Base-by-base conservation (phyloP, 1,284 basidiomycete species). In the Ganoderma boninense region DNA sequence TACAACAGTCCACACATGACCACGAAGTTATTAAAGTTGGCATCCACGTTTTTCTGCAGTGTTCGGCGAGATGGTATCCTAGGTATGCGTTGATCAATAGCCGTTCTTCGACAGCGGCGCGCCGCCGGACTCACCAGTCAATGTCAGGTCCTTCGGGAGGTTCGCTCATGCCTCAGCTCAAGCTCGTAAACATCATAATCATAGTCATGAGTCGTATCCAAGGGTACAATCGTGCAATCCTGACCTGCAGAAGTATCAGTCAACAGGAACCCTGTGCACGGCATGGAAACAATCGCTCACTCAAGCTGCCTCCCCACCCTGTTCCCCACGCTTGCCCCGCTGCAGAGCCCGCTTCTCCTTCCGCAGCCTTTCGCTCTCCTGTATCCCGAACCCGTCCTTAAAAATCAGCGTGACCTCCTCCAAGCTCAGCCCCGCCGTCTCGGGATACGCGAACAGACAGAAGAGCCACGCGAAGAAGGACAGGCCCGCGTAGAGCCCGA, bases 401-500 rank as follows among this genome's bases (percentile, higher is more conserved):
- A 92, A 92, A 64, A 92, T 83, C 80, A 85, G 81, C 76, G 82
- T 83, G 32, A 95, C 92, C 80, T 95, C 93, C 77, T 95, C 94
- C 71, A 95, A 83, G 75, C 90, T 91, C 65, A 95, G 80, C 18
- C 91, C 92, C 46, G 86, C 90, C 26, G 92, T 94, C 83, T 95
- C 93, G 0, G 93, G 94, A 84, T 94, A 95, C 77, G 88, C 91
- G 69, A 83, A 84, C 56, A 90, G 76, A 69, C 92, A 90, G 80
- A 95, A 93, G 14, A 92, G 35, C 85, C 89, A 91, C 14, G 92
- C 92, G 29, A 92, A 80, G 7, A 90, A 80, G 79, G 93, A 95
- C 29, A 95, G 83, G 0, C 89, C 91, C 0, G 92, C 93, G 77
- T 95, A 95, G 78, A 96, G 90, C 5, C 91, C 92, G 76, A 95